These are phyloP conservation scores for Aspergillus brunneoviolaceus DNA, from an alignment of 2,329 filamentous ascomycete species.

Conservation along the genomic window DNA sequence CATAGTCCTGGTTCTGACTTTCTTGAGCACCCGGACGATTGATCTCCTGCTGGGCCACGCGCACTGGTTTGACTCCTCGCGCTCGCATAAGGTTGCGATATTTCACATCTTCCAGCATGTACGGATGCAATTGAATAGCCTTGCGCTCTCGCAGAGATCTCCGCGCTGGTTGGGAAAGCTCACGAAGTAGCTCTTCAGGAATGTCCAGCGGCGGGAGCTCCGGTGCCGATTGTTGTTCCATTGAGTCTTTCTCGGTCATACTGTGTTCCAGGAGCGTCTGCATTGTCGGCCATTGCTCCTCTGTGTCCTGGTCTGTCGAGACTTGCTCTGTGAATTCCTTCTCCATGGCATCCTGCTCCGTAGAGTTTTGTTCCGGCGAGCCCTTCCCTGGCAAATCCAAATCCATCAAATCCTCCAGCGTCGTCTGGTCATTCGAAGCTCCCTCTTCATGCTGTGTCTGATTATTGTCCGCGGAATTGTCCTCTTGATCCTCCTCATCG, in stretches of 20 bases:
- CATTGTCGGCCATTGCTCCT: no score
- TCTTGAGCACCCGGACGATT: slow-evolving; percentile 24
- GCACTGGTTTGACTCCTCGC: slow-evolving; percentile 46
- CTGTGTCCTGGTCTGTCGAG: not conserved
- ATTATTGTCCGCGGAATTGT: slow-evolving; percentile 1
- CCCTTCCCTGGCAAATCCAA: not conserved
- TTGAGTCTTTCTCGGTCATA: not conserved
- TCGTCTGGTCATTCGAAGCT: not conserved
- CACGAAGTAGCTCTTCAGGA: slow-evolving; percentile 27
- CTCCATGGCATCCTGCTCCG: not conserved
- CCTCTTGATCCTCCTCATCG: not conserved
- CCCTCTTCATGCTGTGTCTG: not conserved
- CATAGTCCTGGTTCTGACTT: slow-evolving; percentile 34
- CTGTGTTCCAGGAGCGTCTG: no score
- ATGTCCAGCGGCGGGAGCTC: slow-evolving; percentile 26
- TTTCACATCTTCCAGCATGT: slow-evolving; percentile 46
- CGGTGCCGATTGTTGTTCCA: not conserved
- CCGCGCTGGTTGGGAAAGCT: slow-evolving; percentile 28
- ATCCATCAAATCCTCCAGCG: slow-evolving; percentile 11
- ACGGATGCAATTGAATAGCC: slow-evolving; percentile 51
- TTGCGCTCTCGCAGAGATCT: slow-evolving; percentile 46
- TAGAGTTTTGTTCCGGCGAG: not conserved
- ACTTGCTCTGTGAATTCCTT: not conserved
- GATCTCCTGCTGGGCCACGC: slow-evolving; percentile 25
- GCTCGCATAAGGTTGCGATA: slow-evolving; percentile 44